Percentiles rank a stretch among this genome's conserved stretches.
phyloP scores from a whole-genome alignment of 164 flowering plant species.

The Chimonanthus salicifolius region DNA sequence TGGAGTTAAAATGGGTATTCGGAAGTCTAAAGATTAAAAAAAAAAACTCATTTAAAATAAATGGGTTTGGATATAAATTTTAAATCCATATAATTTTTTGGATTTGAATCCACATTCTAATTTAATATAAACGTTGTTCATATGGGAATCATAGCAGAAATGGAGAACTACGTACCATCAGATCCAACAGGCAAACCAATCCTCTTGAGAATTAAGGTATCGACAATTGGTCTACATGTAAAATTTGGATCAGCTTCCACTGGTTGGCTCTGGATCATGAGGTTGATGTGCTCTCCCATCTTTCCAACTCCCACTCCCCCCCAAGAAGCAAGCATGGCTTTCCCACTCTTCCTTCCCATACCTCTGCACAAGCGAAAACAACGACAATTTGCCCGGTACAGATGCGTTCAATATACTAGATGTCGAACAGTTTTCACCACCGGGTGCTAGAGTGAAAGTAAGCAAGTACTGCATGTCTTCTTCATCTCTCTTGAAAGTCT shows the following conservation, averaged over 20 bases:
- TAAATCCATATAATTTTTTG: too few relatives aligned
- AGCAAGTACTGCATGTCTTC: conserved; percentile 22
- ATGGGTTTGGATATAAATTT: too few relatives aligned
- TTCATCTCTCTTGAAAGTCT: conserved; percentile 30
- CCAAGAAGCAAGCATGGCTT: conserved; percentile 32
- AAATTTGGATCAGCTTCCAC: conserved; percentile 23
- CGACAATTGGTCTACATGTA: conserved; percentile 40
- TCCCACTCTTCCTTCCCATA: conserved; percentile 37
- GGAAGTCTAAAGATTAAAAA: too few relatives aligned
- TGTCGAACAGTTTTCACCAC: conserved; percentile 30
- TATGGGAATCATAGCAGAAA: too few relatives aligned
- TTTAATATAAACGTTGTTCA: too few relatives aligned
- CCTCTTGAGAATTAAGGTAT: conserved; percentile 24
- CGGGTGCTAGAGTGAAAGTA: conserved; percentile 31
- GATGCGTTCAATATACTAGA: conserved; percentile 18
- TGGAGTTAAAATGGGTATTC: too few relatives aligned
- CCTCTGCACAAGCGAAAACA: conserved; percentile 17
- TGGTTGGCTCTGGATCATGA: conserved; percentile 30
- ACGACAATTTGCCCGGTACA: conserved; percentile 24
- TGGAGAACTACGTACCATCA: not conserved
- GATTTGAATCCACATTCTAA: too few relatives aligned
- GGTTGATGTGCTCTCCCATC: conserved; percentile 25
- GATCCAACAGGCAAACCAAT: not conserved
- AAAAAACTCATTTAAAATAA: too few relatives aligned
- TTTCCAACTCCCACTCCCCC: conserved; percentile 20